A percentile compares a stretch with the other conserved stretches of the same genome.
phyloP scores from a whole-genome alignment of 129 eudicot genomes.

The Flaveria bidentis region DNA sequence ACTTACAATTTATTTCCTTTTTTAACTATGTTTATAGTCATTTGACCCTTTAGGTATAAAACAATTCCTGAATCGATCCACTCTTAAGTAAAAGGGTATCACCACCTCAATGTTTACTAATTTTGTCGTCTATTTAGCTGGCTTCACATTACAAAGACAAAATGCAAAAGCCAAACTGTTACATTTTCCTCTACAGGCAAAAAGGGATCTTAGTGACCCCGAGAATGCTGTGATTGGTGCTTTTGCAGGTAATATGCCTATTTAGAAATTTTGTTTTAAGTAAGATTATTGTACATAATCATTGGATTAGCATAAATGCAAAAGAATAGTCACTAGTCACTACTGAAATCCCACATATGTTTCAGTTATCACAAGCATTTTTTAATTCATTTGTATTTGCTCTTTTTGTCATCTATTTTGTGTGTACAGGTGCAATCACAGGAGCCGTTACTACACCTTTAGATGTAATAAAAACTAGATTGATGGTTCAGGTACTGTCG shows the following conservation, averaged over 20 bases:
- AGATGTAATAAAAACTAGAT: conserved; percentile 77
- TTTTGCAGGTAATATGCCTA: conserved; percentile 67
- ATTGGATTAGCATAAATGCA: not conserved
- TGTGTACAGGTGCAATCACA: conserved; percentile 67
- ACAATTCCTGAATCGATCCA: not conserved
- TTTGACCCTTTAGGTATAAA: not conserved
- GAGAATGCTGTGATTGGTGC: conserved; percentile 93
- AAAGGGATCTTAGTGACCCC: conserved; percentile 73
- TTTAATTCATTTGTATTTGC: not conserved
- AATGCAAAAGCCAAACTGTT: not conserved
- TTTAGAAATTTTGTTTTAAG: not conserved
- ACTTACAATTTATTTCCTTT: not conserved
- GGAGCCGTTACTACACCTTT: conserved; percentile 82
- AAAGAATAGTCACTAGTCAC: not conserved
- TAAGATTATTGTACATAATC: not conserved
- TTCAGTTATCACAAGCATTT: not conserved
- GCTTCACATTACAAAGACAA: not conserved
- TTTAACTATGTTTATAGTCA: too few species aligned
- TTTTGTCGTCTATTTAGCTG: not conserved
- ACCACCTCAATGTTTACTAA: not conserved
- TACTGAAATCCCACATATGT: not conserved
- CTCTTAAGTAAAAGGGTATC: not conserved
- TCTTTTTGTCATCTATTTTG: conserved; percentile 11
- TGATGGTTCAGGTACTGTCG: conserved; percentile 69
- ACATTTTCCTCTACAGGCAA: conserved; percentile 51